Conservation (phyloP, 192 early-diverging fungal species). For the Gonapodya prolifera region DNA sequence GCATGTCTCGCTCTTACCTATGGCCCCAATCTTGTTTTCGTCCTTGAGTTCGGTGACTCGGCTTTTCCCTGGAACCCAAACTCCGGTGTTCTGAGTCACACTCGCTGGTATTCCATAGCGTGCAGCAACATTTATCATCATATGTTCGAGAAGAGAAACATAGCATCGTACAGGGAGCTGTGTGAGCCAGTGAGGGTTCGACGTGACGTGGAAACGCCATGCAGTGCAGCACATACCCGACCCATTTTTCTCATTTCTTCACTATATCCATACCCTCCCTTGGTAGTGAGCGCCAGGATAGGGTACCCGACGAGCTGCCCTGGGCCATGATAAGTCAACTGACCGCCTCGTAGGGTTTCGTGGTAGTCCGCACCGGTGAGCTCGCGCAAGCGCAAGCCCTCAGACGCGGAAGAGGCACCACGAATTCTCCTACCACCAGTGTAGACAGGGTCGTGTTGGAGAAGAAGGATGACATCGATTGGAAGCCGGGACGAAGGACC, state of each 20-base stretch:
- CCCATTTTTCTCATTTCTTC: not conserved
- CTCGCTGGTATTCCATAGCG: slow-evolving; percentile 50
- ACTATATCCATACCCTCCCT: slow-evolving; percentile 10
- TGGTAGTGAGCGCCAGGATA: slow-evolving; percentile 62
- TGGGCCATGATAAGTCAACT: slow-evolving; percentile 94
- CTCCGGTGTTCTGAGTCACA: slow-evolving; percentile 68
- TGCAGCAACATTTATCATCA: slow-evolving; percentile 59
- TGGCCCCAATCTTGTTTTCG: slow-evolving; percentile 78
- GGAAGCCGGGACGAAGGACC: not conserved
- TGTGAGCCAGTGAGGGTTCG: not conserved
- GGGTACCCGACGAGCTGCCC: slow-evolving; percentile 96
- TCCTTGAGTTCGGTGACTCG: slow-evolving; percentile 10
- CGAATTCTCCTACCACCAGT: slow-evolving; percentile 79
- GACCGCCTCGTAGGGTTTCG: slow-evolving; percentile 73
- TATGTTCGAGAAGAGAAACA: slow-evolving; percentile 63
- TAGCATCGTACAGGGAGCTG: slow-evolving; percentile 61
- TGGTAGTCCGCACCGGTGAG: slow-evolving; percentile 58
- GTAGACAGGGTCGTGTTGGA: slow-evolving; percentile 82
- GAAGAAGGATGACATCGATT: slow-evolving; percentile 44
- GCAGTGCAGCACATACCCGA: not conserved
- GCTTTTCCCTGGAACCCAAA: slow-evolving; percentile 51
- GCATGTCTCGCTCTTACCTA: no score
- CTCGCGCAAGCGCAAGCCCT: slow-evolving; percentile 30
- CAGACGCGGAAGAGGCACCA: slow-evolving; percentile 32
- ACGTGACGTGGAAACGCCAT: not conserved